Conservation (phyloP, 202 grass and related monocot species). For the Brachypodium distachyon region DNA sequence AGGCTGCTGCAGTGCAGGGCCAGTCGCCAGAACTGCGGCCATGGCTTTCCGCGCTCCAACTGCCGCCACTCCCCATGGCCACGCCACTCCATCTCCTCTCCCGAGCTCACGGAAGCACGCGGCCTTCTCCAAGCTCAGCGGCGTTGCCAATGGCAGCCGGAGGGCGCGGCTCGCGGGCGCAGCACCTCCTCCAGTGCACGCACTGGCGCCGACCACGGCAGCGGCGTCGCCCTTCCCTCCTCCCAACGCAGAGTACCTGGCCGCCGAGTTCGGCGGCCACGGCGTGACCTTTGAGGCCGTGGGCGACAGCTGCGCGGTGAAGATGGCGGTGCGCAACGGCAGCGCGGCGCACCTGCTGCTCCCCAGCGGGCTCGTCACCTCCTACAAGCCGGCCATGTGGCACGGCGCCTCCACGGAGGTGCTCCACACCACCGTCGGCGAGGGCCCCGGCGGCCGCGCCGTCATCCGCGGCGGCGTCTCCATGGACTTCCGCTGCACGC, state of each 20-base stretch:
- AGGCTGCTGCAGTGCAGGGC: constrained; percentile 17
- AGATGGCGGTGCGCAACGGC: constrained; percentile 62
- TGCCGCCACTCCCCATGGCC: constrained; percentile 9
- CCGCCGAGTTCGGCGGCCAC: constrained; percentile 70
- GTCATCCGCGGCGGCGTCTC: constrained; percentile 53
- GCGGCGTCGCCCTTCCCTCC: not conserved
- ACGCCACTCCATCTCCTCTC: constrained; percentile 5
- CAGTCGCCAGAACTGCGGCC: not conserved
- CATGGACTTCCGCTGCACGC: constrained; percentile 32
- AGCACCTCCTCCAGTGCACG: not conserved
- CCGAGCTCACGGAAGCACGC: constrained; percentile 20
- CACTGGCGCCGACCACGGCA: not conserved
- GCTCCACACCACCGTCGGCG: constrained; percentile 56
- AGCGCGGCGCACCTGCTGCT: constrained; percentile 67
- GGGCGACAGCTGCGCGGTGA: constrained; percentile 44
- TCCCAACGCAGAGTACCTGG: constrained; percentile 59
- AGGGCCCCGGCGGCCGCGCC: constrained; percentile 4
- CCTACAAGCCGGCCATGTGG: constrained; percentile 89
- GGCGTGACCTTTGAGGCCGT: constrained; percentile 69
- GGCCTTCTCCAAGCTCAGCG: not conserved
- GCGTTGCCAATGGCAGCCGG: not conserved
- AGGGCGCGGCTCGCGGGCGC: not conserved
- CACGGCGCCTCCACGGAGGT: constrained; percentile 53
- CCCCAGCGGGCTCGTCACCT: constrained; percentile 75
- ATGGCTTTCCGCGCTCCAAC: constrained; percentile 27